Evolutionary conservation across 106 monocot species (phyloP).

Genomic region (Gastrodia elata): DNA sequence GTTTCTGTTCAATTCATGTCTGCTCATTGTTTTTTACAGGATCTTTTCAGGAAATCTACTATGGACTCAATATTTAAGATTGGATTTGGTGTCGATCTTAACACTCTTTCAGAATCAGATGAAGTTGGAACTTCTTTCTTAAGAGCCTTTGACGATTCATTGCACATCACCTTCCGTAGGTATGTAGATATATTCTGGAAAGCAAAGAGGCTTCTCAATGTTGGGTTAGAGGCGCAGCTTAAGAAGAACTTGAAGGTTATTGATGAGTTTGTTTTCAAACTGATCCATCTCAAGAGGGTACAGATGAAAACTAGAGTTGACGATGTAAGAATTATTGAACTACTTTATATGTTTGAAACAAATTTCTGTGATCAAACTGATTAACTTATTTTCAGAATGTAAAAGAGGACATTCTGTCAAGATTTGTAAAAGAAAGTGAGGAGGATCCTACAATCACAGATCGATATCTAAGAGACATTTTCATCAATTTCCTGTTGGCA

Average conservation of each 20-base stretch:
- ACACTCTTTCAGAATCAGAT: constrained; percentile 5
- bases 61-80: constrained; percentile 17
- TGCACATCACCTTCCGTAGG: background rate
- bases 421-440: constrained; percentile 31
- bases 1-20: too few species aligned
- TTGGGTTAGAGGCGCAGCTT: constrained; percentile 40
- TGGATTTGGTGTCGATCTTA: constrained; percentile 15
- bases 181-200: constrained; percentile 46
- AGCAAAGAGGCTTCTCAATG: constrained; percentile 27
- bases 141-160: constrained; percentile 16
- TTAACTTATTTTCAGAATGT: constrained; percentile 9
- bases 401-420: constrained; percentile 44
- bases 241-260: constrained; percentile 24
- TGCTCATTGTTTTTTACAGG: background rate
- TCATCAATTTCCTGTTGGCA: constrained; percentile 51
- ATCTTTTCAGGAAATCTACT: constrained; percentile 13
- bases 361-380: too few species aligned
- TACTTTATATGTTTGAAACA: too few species aligned
- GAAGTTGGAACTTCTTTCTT: background rate
- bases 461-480: constrained; percentile 52
- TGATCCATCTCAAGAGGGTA: constrained; percentile 19
- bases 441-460: constrained; percentile 21
- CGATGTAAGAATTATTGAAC: constrained; percentile 6
- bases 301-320: background rate
- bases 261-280: constrained; percentile 33